A percentile compares a stretch with the other conserved stretches of the same genome.
These are phyloP conservation scores for Exophiala sideris DNA, from an alignment of 2,329 filamentous ascomycete genomes.

Conservation along the genomic window DNA sequence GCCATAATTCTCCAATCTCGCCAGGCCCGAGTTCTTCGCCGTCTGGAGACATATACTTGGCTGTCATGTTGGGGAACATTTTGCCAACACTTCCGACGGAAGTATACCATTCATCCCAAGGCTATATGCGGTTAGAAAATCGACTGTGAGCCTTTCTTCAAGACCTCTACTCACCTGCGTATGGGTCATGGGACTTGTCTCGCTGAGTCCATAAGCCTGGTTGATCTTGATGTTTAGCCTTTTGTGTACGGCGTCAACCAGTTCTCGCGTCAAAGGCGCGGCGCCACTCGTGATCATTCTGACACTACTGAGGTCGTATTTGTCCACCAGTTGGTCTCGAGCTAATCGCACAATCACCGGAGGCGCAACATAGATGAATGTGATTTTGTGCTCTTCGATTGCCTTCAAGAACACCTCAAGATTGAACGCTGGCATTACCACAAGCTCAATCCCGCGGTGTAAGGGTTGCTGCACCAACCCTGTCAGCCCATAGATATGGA, in stretches of 20 bases:
- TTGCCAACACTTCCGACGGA: slow-evolving; percentile 76
- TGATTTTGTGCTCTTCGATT: slow-evolving; percentile 72
- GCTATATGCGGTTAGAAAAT: slow-evolving; percentile 66
- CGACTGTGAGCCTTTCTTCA: not conserved
- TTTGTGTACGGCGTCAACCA: slow-evolving; percentile 72
- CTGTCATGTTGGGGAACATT: slow-evolving; percentile 73
- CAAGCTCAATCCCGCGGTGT: slow-evolving; percentile 62
- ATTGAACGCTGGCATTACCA: slow-evolving; percentile 79
- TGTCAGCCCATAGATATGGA: slow-evolving; percentile 83
- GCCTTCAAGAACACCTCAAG: slow-evolving; percentile 72
- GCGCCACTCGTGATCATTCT: slow-evolving; percentile 86
- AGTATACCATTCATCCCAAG: slow-evolving; percentile 71
- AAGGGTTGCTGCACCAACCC: slow-evolving; percentile 68
- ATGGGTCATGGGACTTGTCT: slow-evolving; percentile 78
- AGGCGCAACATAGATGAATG: slow-evolving; percentile 77
- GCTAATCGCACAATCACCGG: slow-evolving; percentile 77
- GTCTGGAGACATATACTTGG: slow-evolving; percentile 68
- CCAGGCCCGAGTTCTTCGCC: slow-evolving; percentile 59
- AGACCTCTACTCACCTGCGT: slow-evolving; percentile 51
- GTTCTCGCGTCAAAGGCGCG: slow-evolving; percentile 75
- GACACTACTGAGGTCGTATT: slow-evolving; percentile 75
- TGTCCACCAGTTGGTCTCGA: slow-evolving; percentile 72
- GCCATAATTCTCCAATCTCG: slow-evolving; percentile 64
- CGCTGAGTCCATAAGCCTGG: slow-evolving; percentile 87
- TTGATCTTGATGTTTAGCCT: slow-evolving; percentile 77